Base-by-base conservation (phyloP, 2,329 filamentous ascomycete genomes). In the Dothidotthia symphoricarpi region DNA sequence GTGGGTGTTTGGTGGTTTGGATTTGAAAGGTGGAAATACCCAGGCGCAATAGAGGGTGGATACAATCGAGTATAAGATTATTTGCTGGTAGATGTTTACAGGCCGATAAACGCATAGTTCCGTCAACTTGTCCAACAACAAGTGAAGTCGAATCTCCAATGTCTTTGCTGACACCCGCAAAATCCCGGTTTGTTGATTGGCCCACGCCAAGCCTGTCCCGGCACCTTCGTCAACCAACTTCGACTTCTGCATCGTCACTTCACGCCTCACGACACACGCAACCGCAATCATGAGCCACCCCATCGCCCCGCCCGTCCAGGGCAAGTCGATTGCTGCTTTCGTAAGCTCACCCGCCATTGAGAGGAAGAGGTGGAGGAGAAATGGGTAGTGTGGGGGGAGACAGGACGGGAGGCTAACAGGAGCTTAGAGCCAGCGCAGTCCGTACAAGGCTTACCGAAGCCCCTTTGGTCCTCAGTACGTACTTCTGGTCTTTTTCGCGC, bases 391-490 rank as follows among this genome's bases (percentile, higher is more conserved):
- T 43, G 16, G 12, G 25, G 26, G 24, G 16, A 36, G 24, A 19
- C 14, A 12, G 12, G 24, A 30, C 13, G 16, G 28, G 39, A 29
- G 24, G 56, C 58, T 60, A 43, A 60, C 31, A 1, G 3, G 6
- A n/a, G 24, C 28, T n/a, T 32, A 62, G 59, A 55, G 51, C 47
- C 48, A 52, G 45, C 60, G 69, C 15, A 61, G 59, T 37, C 55
- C 56, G 24, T 73, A 73, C 64, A 65, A 72, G 59, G 69, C 73
- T 45, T 80, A 77, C 66, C 66, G 71, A 65, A 78, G 75, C 61
- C 74, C 73, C 39, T 80, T 75, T 59, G 78, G 75, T 38, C 78
- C 78, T 45, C 73, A 77, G 78, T 82, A 72, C 64, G 68, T 67
- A 52, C 34, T 47, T 31, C 8, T 25, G 17, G 35, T 46, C 28